Conservation (phyloP, 441 rosid species). For the Jatropha podagrica region DNA sequence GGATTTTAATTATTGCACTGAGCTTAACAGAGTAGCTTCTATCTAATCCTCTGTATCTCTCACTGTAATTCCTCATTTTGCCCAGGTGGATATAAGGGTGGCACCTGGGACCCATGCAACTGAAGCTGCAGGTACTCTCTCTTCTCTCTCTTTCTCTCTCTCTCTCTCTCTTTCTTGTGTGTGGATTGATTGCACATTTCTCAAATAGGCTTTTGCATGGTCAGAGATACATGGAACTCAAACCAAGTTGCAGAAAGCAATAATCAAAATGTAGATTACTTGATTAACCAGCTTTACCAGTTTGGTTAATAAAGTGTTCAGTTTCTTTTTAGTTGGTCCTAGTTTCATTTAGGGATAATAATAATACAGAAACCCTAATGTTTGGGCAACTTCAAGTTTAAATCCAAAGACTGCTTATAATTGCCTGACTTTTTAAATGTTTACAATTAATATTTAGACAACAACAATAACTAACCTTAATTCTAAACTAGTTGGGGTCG, state of each 20-base stretch:
- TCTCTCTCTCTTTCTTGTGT: too few species aligned
- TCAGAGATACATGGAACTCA: neutral
- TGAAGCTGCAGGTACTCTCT: conserved; percentile 74
- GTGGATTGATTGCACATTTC: neutral
- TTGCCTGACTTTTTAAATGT: too few species aligned
- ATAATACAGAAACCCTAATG: neutral
- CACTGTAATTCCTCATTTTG: conserved; percentile 12
- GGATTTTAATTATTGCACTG: too few species aligned
- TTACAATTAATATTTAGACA: too few species aligned
- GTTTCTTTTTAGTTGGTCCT: neutral
- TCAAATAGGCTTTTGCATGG: neutral
- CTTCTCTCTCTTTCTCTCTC: neutral
- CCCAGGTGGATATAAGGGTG: conserved; percentile 84
- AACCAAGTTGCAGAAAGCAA: neutral
- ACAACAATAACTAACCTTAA: too few species aligned
- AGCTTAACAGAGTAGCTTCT: too few species aligned
- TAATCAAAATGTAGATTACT: too few species aligned
- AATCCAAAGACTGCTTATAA: too few species aligned
- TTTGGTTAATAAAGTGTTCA: neutral
- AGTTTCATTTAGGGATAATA: neutral
- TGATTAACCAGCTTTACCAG: neutral
- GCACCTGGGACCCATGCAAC: conserved; percentile 95
- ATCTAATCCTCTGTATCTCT: neutral
- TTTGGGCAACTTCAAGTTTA: neutral
- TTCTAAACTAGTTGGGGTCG: too few species aligned